These are phyloP conservation scores for Pugionium dolabratum DNA, from an alignment of 345 rosid genomes.

Conservation along the genomic window DNA sequence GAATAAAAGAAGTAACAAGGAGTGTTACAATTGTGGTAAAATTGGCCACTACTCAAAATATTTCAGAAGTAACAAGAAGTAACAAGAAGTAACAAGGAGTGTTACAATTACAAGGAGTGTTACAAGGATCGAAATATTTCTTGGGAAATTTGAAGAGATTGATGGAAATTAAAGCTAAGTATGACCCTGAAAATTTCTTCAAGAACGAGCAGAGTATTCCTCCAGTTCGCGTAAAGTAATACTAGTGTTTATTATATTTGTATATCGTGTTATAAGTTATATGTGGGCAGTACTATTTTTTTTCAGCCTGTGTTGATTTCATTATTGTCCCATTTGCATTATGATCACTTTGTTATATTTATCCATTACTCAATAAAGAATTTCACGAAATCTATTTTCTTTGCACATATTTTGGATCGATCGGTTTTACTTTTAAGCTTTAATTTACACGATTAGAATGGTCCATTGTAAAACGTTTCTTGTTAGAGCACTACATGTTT, in stretches of 20 bases:
- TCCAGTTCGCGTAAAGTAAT: slow-evolving; percentile 11
- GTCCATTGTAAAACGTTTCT: no score
- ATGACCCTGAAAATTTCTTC: slow-evolving; percentile 50
- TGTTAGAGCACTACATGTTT: no score
- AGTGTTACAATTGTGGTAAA: no score
- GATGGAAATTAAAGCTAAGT: slow-evolving; percentile 42
- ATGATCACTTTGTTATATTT: background rate
- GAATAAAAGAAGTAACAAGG: no score
- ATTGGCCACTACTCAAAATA: no score
- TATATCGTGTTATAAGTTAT: slow-evolving; percentile 4
- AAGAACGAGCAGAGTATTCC: slow-evolving; percentile 48
- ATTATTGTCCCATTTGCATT: background rate
- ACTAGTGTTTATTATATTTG: background rate
- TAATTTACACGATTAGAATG: no score
- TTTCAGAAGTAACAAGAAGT: no score
- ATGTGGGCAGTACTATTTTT: background rate
- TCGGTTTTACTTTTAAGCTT: no score
- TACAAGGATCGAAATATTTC: slow-evolving; percentile 44
- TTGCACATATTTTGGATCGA: no score
- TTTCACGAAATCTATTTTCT: no score
- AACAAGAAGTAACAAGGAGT: no score
- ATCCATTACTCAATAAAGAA: slow-evolving; percentile 3
- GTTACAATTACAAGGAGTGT: no score
- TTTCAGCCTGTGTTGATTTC: background rate
- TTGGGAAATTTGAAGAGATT: slow-evolving; percentile 43